A percentile compares a stretch with the other conserved stretches of the same genome.
Conservation (phyloP, 352 stramenopile species). For the Discostella stelligera region DNA sequence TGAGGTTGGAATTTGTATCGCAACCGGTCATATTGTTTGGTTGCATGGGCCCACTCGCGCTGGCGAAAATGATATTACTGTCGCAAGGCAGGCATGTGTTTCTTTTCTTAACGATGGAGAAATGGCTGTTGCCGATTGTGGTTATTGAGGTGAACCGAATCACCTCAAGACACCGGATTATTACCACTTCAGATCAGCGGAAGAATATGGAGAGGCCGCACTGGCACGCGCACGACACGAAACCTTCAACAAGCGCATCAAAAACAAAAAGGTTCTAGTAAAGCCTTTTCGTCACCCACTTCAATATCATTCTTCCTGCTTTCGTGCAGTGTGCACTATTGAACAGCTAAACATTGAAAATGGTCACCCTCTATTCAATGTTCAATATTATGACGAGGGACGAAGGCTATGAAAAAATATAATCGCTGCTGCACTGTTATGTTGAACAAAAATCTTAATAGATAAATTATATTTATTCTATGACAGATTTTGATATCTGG, state of each 20-base stretch:
- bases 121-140: constrained; percentile 38
- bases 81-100: constrained; percentile 24
- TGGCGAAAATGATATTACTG: constrained; percentile 38
- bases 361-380: constrained; percentile 19
- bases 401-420: background rate
- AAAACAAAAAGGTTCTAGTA: constrained; percentile 31
- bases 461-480: no score
- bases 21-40: constrained; percentile 44
- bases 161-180: constrained; percentile 23
- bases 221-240: constrained; percentile 35
- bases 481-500: no score
- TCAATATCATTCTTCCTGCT: constrained; percentile 27
- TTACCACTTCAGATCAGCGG: background rate
- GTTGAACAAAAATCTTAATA: no score
- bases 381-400: constrained; percentile 25
- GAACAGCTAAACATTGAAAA: constrained; percentile 48
- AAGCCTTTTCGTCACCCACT: constrained; percentile 33
- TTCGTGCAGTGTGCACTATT: constrained; percentile 43
- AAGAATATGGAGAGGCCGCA: constrained; percentile 8
- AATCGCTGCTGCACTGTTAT: no score
- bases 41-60: constrained; percentile 38
- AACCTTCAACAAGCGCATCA: constrained; percentile 49
- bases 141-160: constrained; percentile 25
- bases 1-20: constrained; percentile 48
- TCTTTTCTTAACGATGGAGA: constrained; percentile 31